Percentiles rank a stretch among this genome's conserved stretches.
Evolutionary conservation across 2,329 filamentous ascomycete genomes (phyloP).

Genomic region (Xylariaceae sp.): DNA sequence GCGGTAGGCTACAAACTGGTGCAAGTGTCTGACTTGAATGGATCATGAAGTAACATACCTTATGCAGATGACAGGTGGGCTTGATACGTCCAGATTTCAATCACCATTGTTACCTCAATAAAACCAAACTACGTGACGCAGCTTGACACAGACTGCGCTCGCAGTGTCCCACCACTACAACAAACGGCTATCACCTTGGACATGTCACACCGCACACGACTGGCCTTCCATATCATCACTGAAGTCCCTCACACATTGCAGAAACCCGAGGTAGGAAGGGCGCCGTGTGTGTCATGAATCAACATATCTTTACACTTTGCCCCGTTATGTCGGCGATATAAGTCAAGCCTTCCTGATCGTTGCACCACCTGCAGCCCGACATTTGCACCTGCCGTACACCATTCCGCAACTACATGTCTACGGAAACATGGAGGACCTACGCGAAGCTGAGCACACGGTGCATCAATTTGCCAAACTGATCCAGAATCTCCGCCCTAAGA

Average conservation of each 20-base stretch:
- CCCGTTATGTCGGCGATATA: too few relatives aligned
- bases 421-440: conserved; percentile 26
- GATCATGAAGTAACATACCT: too few relatives aligned
- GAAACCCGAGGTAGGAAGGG: too few relatives aligned
- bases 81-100: too few relatives aligned
- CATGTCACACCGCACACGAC: conserved; percentile 5
- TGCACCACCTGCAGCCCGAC: background rate
- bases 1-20: too few relatives aligned
- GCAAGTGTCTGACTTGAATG: too few relatives aligned
- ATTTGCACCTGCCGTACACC: background rate
- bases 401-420: background rate
- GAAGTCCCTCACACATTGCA: too few relatives aligned
- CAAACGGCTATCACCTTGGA: conserved; percentile 9
- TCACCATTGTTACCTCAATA: too few relatives aligned
- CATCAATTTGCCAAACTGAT: conserved; percentile 22
- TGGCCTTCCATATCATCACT: background rate
- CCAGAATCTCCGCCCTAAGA: conserved; percentile 17
- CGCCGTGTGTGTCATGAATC: too few relatives aligned
- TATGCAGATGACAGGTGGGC: too few relatives aligned
- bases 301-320: too few relatives aligned
- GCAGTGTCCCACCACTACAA: background rate
- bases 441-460: conserved; percentile 24
- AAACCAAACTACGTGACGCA: conserved; percentile 1
- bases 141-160: background rate
- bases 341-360: too few relatives aligned